Conservation (phyloP, 2,329 filamentous ascomycete genomes). For the Pseudocercospora pini-densiflorae region DNA sequence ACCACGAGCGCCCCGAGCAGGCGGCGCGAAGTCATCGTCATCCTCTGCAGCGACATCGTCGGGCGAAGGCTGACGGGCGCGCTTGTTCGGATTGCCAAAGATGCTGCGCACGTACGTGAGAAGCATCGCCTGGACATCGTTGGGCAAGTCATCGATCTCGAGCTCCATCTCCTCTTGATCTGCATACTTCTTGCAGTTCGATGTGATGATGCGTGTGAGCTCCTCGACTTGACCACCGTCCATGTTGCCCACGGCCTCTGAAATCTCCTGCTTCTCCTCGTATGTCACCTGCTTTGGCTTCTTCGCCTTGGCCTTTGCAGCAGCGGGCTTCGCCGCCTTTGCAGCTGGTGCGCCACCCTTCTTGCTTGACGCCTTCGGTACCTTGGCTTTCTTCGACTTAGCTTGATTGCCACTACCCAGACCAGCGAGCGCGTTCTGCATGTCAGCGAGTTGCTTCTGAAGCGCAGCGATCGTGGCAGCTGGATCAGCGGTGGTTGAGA, state of each 20-base stretch:
- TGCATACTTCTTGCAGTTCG: constrained; percentile 73
- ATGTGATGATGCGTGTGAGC: constrained; percentile 88
- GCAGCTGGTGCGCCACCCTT: constrained; percentile 24
- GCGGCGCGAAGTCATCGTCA: constrained; percentile 56
- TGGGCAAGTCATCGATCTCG: constrained; percentile 64
- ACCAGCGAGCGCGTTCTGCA: constrained; percentile 47
- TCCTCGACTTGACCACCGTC: constrained; percentile 76
- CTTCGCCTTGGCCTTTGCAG: constrained; percentile 52
- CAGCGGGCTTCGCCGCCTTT: constrained; percentile 48
- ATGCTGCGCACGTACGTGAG: constrained; percentile 58
- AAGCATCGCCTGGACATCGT: constrained; percentile 60
- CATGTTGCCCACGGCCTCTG: constrained; percentile 60
- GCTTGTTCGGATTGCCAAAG: constrained; percentile 39
- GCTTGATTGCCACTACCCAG: constrained; percentile 54
- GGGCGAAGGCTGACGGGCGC: constrained; percentile 32
- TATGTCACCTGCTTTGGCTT: constrained; percentile 71
- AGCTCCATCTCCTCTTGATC: constrained; percentile 67
- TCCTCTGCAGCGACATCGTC: constrained; percentile 42
- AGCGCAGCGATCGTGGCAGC: constrained; percentile 68
- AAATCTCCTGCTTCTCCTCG: constrained; percentile 89
- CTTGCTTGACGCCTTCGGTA: constrained; percentile 30
- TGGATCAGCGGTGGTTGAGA: constrained; percentile 45
- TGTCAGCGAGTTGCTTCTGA: constrained; percentile 65
- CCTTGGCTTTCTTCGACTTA: constrained; percentile 44
- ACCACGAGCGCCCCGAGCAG: constrained; percentile 28